These are phyloP conservation scores for Botrytis fabae DNA, from an alignment of 2,329 filamentous ascomycete species.

Conservation along the genomic window DNA sequence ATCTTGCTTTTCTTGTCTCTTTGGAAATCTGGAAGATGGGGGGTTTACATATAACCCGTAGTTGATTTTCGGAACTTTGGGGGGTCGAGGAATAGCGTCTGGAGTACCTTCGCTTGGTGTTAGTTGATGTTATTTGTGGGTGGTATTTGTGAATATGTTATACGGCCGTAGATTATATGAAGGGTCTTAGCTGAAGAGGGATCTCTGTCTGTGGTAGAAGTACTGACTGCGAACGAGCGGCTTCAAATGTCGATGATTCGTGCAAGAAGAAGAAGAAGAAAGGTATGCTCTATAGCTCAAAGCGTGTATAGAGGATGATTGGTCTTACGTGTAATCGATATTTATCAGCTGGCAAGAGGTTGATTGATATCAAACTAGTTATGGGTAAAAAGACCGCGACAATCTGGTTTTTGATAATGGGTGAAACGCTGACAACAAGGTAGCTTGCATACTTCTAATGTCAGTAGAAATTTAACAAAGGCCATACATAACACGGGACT, in stretches of 20 bases:
- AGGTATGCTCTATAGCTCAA: not conserved
- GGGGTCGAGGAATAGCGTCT: too few relatives aligned
- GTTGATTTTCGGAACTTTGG: too few relatives aligned
- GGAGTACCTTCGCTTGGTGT: too few relatives aligned
- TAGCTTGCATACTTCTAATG: accelerated
- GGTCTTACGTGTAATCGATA: not conserved
- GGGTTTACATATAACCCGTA: too few relatives aligned
- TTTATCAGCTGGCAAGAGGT: accelerated
- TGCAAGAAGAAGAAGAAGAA: not conserved
- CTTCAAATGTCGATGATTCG: not conserved
- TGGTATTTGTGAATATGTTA: too few relatives aligned
- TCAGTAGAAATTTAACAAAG: not conserved
- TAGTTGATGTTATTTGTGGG: too few relatives aligned
- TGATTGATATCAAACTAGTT: not conserved
- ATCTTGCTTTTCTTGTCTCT: too few relatives aligned
- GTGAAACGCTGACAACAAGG: accelerated
- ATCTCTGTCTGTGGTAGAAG: too few relatives aligned
- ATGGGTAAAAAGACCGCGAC: not conserved
- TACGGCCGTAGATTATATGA: not conserved
- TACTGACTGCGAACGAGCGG: too few relatives aligned
- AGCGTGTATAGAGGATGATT: not conserved
- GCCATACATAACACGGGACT: accelerated
- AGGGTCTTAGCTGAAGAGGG: not conserved
- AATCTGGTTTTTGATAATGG: not conserved
- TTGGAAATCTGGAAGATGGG: too few relatives aligned